Base-by-base conservation (phyloP, 31 red algal species). In the Odonthalia washingtoniensis region DNA sequence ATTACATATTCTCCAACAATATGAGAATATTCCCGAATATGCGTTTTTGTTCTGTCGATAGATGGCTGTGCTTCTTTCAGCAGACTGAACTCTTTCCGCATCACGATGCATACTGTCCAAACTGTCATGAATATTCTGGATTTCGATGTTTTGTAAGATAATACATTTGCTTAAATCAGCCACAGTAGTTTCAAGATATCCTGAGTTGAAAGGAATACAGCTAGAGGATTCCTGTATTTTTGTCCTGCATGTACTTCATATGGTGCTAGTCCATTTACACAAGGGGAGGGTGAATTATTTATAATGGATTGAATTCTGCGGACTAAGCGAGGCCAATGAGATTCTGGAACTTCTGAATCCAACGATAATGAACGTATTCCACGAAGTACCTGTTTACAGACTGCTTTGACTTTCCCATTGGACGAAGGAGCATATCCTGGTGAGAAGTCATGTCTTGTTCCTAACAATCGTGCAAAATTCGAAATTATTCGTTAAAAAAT, bases 401-500 rank as follows among this genome's bases (percentile, higher is more conserved):
- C 84, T 5, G 0, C 18, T 69, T 79, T 0, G 0, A 88, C 84
- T 28, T 72, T 88, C 5, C 53, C 73, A 66, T 88, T 79, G 38
- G 74, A 35, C 73, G 73, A 88, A 6, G 84, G 74, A 26, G 49
- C 46, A 30, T 88, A 88, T n/a, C 53, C 31, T 31, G 84, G 77
- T 34, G 84, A 79, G 57, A 88, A 88, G 16, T 40, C 0, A 39
- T 88, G 84, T 21, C 33, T 77, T 6, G 57, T 32, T 18, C 74
- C 74, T 3, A 88, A 4, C 17, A 32, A 64, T 6, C n/a, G 3
- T 39, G 84, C 84, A 4, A 88, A 30, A 4, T 67, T 63, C 33
- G 77, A 9, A 40, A 88, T 64, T 12, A 88, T 64, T 78, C 57
- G 38, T 88, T 88, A 14, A 28, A 9, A 33, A 78, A 88, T 41